phyloP scores from a whole-genome alignment of 768 basidiomycete species.

The Mycena crocata region DNA sequence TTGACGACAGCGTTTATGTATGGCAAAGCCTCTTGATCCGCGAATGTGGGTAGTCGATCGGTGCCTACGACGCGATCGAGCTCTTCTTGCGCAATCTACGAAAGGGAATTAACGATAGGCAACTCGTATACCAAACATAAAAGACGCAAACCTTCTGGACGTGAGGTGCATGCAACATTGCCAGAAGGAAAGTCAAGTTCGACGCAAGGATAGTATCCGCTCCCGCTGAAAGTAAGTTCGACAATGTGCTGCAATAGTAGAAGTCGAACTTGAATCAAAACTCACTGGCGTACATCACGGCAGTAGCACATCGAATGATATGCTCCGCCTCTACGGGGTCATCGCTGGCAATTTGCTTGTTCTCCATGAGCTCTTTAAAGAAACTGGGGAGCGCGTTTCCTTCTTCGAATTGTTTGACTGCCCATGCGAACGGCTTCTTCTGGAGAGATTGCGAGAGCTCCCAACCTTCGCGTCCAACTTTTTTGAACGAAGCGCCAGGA shows the following conservation, averaged over 20 bases:
- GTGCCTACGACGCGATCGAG: constrained; percentile 25
- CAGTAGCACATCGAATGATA: constrained; percentile 22
- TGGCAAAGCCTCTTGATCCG: constrained; percentile 15
- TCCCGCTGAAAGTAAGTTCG: constrained; percentile 11
- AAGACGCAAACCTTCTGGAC: constrained; percentile 13
- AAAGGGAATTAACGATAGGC: neutral
- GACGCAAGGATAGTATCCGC: constrained; percentile 30
- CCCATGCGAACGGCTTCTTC: constrained; percentile 31
- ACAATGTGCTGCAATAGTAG: neutral
- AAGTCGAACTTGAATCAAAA: no score
- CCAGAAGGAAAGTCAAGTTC: constrained; percentile 29
- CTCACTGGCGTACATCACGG: constrained; percentile 32
- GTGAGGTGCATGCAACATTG: constrained; percentile 36
- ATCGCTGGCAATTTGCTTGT: constrained; percentile 21
- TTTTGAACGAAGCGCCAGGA: constrained; percentile 54
- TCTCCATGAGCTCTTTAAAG: constrained; percentile 33
- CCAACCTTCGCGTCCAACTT: constrained; percentile 37
- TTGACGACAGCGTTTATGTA: constrained; percentile 23
- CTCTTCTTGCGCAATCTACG: constrained; percentile 20
- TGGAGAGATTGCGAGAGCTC: constrained; percentile 19
- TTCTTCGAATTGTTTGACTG: constrained; percentile 24
- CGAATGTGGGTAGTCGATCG: constrained; percentile 11
- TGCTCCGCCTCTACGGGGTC: constrained; percentile 24
- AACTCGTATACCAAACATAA: neutral
- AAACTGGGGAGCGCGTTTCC: constrained; percentile 33